Evolutionary conservation across 768 basidiomycete genomes (phyloP).

Genomic region (Tylopilus sp.): DNA sequence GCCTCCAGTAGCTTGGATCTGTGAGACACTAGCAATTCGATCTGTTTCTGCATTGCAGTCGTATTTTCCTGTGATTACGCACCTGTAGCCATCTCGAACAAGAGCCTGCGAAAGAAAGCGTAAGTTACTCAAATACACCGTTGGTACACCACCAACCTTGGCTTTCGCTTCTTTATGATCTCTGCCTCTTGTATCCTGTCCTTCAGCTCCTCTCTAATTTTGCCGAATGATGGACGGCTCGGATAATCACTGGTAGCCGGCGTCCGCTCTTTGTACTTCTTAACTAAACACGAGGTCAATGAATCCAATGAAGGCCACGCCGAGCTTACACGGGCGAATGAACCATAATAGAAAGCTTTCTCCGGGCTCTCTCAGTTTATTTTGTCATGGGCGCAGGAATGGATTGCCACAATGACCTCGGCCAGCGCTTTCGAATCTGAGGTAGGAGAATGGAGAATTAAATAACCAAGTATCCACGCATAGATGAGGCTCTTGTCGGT

Average conservation of each 20-base stretch:
- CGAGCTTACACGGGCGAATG: neutral
- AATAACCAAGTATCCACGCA: too few relatives aligned
- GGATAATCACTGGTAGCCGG: slow-evolving; percentile 16
- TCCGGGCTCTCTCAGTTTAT: neutral
- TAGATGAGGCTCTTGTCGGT: neutral
- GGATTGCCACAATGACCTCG: neutral
- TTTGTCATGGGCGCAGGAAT: neutral
- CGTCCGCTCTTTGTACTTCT: slow-evolving; percentile 15
- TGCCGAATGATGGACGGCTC: slow-evolving; percentile 18
- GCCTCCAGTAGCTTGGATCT: too few relatives aligned
- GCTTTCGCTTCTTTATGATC: slow-evolving; percentile 3
- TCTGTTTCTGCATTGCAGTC: slow-evolving; percentile 7
- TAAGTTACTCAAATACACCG: too few relatives aligned
- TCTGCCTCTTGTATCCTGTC: neutral
- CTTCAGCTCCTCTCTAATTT: neutral
- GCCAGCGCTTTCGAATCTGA: neutral
- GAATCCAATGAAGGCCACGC: neutral
- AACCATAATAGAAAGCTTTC: neutral
- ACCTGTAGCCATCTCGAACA: slow-evolving; percentile 34
- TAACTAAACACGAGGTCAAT: slow-evolving; percentile 6
- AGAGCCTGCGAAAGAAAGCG: slow-evolving; percentile 28
- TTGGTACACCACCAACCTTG: slow-evolving; percentile 1
- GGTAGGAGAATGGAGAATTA: neutral
- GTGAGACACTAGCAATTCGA: neutral
- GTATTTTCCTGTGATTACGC: slow-evolving; percentile 29